Conservation (phyloP, 148 eudicot genomes). For the Vaccinium vitisidaea region DNA sequence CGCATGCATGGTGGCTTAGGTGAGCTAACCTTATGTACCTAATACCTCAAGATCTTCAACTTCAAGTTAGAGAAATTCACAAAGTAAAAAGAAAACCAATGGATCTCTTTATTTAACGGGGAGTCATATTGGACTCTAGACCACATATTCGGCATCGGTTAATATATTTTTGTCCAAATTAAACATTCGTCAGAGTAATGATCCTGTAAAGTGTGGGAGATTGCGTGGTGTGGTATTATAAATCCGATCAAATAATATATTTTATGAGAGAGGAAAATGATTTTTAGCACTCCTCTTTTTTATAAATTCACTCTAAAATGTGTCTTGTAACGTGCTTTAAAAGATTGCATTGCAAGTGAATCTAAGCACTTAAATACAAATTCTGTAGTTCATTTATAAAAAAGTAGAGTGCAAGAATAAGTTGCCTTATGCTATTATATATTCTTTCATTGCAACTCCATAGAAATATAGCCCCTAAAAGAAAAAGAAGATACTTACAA, state of each 20-base stretch:
- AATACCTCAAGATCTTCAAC: neutral
- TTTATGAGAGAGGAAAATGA: neutral
- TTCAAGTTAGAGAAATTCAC: neutral
- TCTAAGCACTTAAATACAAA: too few relatives aligned
- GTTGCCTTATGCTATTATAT: too few relatives aligned
- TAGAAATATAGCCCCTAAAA: too few relatives aligned
- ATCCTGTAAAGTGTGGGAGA: neutral
- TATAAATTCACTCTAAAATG: neutral
- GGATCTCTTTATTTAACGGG: neutral
- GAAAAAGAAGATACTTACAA: too few relatives aligned
- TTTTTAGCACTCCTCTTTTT: neutral
- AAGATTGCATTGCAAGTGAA: too few relatives aligned
- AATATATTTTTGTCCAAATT: too few relatives aligned
- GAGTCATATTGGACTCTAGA: neutral
- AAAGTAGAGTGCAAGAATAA: too few relatives aligned
- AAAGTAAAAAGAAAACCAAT: neutral
- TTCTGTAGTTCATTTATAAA: too few relatives aligned
- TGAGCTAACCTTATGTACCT: neutral
- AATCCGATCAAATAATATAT: neutral
- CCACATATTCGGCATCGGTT: neutral
- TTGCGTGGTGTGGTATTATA: neutral
- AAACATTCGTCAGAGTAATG: neutral
- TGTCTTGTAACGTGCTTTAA: too few relatives aligned
- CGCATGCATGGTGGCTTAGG: constrained; percentile 3
- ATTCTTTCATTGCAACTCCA: too few relatives aligned